Percentiles rank a stretch among this genome's conserved stretches.
Evolutionary conservation across 192 early-diverging fungal species (phyloP).

Genomic region (Coemansia sp.): DNA sequence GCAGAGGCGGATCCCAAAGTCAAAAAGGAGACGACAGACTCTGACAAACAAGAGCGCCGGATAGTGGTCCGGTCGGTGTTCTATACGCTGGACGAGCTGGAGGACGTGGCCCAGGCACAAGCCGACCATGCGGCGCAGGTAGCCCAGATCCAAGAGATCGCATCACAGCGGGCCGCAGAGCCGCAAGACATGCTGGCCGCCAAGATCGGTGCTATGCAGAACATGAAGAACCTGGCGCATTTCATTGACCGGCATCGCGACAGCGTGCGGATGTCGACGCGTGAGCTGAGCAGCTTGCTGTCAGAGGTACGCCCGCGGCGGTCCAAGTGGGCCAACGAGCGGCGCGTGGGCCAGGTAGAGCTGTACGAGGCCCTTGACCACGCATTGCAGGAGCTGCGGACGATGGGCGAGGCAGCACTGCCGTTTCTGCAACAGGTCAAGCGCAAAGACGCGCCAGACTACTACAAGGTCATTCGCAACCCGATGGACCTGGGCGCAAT

Average conservation of each 20-base stretch:
- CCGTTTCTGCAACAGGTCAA: constrained; percentile 86
- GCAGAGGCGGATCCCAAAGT: too few relatives aligned
- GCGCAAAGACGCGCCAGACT: constrained; percentile 87
- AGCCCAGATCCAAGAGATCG: constrained; percentile 18
- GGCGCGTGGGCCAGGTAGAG: constrained; percentile 81
- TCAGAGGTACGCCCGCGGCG: constrained; percentile 71
- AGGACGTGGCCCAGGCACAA: constrained; percentile 30
- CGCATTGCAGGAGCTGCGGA: constrained; percentile 72
- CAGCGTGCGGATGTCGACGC: constrained; percentile 57
- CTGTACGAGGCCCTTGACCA: constrained; percentile 88
- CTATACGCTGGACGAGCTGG: constrained; percentile 45
- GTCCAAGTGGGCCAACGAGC: constrained; percentile 87
- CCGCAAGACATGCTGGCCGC: constrained; percentile 44
- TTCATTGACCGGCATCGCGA: constrained; percentile 68
- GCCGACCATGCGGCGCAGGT: constrained; percentile 14
- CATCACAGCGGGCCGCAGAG: constrained; percentile 23
- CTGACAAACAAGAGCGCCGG: background rate
- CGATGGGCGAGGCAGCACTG: constrained; percentile 70
- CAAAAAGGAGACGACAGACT: too few relatives aligned
- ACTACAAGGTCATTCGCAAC: constrained; percentile 84
- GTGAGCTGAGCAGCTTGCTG: constrained; percentile 67
- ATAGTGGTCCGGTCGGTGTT: constrained; percentile 14
- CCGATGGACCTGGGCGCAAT: constrained; percentile 97
- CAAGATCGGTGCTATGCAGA: constrained; percentile 37
- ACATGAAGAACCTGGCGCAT: constrained; percentile 66